A percentile compares a stretch with the other conserved stretches of the same genome.
Conservation (phyloP, 164 flowering plant genomes). For the Platanus orientalis region DNA sequence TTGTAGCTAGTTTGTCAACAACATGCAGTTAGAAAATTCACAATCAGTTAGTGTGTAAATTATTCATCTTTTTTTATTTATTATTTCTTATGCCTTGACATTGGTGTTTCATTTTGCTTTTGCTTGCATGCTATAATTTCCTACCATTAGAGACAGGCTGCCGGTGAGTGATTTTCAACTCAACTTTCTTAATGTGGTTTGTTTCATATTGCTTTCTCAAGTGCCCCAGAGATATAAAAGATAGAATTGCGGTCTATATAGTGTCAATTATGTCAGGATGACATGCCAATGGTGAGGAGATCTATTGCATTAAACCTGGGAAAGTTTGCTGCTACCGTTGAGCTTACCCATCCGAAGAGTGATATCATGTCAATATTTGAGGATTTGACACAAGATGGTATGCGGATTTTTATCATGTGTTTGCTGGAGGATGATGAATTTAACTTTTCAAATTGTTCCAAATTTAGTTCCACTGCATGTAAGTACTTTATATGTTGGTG, state of each 20-base stretch:
- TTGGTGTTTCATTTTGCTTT: neutral
- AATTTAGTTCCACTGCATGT: neutral
- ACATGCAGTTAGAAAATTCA: conserved; percentile 98
- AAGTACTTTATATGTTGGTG: neutral
- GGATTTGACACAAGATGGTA: conserved; percentile 96
- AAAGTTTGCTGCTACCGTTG: conserved; percentile 95
- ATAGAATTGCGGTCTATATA: conserved; percentile 73
- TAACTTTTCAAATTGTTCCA: neutral
- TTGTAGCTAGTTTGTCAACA: conserved; percentile 90
- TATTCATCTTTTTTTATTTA: conserved; percentile 3
- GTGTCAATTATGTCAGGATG: conserved; percentile 93
- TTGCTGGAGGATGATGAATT: neutral
- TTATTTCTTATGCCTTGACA: too few relatives aligned
- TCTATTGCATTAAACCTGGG: conserved; percentile 96
- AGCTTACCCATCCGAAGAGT: conserved; percentile 68
- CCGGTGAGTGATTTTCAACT: conserved; percentile 99
- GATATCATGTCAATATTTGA: conserved; percentile 94
- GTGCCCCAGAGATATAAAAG: conserved; percentile 75
- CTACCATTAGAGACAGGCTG: conserved; percentile 70
- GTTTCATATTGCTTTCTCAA: conserved; percentile 93
- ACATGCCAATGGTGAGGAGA: conserved; percentile 99
- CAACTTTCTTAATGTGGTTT: conserved; percentile 94
- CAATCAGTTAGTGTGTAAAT: conserved; percentile 83
- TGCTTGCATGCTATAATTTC: conserved; percentile 7
- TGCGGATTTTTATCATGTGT: neutral